These are phyloP conservation scores for Cyclaneusma minus DNA, from an alignment of 2,329 filamentous ascomycete species.

Conservation along the genomic window DNA sequence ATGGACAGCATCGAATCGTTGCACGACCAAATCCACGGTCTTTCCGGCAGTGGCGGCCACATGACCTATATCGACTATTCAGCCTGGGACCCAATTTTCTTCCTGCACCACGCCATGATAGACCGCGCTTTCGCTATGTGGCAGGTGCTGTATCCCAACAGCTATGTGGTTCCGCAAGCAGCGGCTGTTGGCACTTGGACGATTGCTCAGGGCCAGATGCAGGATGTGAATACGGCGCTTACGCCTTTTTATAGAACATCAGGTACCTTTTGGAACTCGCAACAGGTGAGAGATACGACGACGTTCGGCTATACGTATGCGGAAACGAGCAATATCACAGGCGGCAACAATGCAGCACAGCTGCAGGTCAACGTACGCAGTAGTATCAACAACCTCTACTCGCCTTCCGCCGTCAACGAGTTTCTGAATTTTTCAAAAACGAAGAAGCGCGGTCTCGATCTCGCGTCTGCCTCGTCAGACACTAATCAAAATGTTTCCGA, in stretches of 20 bases:
- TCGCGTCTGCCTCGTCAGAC: constrained; percentile 14
- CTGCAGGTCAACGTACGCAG: too few species aligned
- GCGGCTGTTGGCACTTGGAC: constrained; percentile 46
- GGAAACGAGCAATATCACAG: constrained; percentile 44
- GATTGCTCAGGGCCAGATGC: constrained; percentile 33
- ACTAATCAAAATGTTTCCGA: constrained; percentile 13
- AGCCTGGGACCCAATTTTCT: constrained; percentile 68
- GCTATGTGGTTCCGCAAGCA: constrained; percentile 43
- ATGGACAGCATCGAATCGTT: constrained; percentile 51
- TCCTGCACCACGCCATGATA: constrained; percentile 61
- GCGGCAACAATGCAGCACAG: too few species aligned
- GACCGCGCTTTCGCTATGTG: constrained; percentile 65
- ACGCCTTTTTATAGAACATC: constrained; percentile 49
- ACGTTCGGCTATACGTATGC: constrained; percentile 63
- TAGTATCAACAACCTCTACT: too few species aligned
- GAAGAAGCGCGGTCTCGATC: constrained; percentile 2
- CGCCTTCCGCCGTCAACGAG: too few species aligned
- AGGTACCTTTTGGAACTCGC: constrained; percentile 54
- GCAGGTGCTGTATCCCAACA: constrained; percentile 56
- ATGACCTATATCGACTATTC: constrained; percentile 58
- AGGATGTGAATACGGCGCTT: constrained; percentile 40
- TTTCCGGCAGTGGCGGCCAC: constrained; percentile 44
- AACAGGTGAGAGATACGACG: constrained; percentile 39
- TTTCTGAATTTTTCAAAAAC: too few species aligned
- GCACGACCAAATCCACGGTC: constrained; percentile 47